Base-by-base conservation (phyloP, 768 basidiomycete genomes). In the Russula griseocarnosa region DNA sequence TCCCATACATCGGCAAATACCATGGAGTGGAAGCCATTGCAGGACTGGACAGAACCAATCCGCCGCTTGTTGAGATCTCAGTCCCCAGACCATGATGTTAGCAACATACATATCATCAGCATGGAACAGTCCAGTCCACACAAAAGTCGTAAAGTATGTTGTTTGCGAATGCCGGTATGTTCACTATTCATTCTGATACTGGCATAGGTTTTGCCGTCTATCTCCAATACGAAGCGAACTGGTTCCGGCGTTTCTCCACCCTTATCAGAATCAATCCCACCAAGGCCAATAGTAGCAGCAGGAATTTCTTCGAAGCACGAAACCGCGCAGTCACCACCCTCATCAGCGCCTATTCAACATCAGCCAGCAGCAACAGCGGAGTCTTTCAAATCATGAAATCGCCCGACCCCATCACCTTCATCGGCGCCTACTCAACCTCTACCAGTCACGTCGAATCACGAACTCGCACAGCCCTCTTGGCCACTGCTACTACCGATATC, bases 21-120 rank as follows among this genome's bases (percentile, higher is more conserved):
- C 14, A 3, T n/a, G 5, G 7, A 7, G 2, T 47, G 46, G 32
- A 28, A 34, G 24, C 6, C 30, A 24, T 16, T 63, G 14, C 20
- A 58, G n/a, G 58, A 60, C 16, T 65, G 53, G 63, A 55, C 10
- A 50, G 38, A 65, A 24, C 34, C 49, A 20, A 28, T 65, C 32
- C 63, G 11, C 34, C n/a, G 13, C 9, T 3, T 22, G n/a, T 30
- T 65, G 58, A 11, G 30, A 4, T 55, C 26, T 16, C 30, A 40
- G 5, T 55, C 26, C n/a, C 30, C 34, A 11, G 46, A 47, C 11
- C 46, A 10, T 22, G n/a, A 55, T 44, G 26, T 30, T 22, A 44
- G 38, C 18, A 40, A 5, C 18, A 22, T 65, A 60, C 38, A 22
- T 24, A 65, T 65, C n/a, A n/a, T n/a, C 9, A 13, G 30, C 28